A percentile compares a stretch with the other conserved stretches of the same genome.
phyloP scores from a whole-genome alignment of 2,329 filamentous ascomycete species.

The Neopestalotiopsis clavispora region DNA sequence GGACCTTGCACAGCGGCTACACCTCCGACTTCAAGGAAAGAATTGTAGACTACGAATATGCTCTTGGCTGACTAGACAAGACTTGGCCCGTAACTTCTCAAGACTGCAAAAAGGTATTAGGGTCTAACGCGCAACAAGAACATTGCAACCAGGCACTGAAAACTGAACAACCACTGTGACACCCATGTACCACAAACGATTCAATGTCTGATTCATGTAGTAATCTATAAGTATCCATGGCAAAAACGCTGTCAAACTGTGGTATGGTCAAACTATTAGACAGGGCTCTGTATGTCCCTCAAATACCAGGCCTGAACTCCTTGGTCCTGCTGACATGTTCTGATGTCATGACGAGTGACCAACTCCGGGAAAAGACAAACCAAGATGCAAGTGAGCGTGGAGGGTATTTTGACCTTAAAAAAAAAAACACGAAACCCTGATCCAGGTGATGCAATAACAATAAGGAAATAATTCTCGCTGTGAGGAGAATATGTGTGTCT shows the following conservation, averaged over 20 bases:
- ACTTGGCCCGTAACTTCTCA: too few relatives aligned
- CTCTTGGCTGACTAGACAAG: too few relatives aligned
- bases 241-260: background rate
- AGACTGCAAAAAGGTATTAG: too few relatives aligned
- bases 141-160: too few relatives aligned
- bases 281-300: background rate
- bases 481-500: background rate
- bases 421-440: background rate
- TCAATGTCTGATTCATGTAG: background rate
- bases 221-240: background rate
- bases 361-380: conserved; percentile 8
- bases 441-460: conserved; percentile 1
- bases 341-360: background rate
- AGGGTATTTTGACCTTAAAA: conserved; percentile 5
- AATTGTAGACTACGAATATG: too few relatives aligned
- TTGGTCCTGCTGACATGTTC: background rate
- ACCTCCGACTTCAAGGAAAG: too few relatives aligned
- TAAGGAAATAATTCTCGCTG: conserved; percentile 3
- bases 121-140: too few relatives aligned
- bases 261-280: background rate
- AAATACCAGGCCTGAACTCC: conserved; percentile 1
- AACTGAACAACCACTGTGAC: background rate
- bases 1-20: too few relatives aligned
- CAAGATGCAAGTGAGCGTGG: conserved; percentile 10
- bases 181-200: background rate